A percentile compares a stretch with the other conserved stretches of the same genome.
These are phyloP conservation scores for Fusarium illudens DNA, from an alignment of 2,329 filamentous ascomycete genomes.

Conservation along the genomic window DNA sequence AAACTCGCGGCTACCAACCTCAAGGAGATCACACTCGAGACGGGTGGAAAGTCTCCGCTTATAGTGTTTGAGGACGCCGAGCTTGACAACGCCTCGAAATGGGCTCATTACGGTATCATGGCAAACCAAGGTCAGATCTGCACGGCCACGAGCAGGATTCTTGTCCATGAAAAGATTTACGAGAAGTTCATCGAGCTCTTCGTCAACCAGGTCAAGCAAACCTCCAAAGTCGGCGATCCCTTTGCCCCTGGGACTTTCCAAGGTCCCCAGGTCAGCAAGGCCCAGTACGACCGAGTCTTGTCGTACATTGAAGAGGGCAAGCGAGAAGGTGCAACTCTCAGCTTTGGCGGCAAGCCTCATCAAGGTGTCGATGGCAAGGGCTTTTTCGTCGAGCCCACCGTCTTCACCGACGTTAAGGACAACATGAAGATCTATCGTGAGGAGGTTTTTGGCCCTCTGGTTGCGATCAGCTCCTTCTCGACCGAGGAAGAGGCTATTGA, in stretches of 20 bases:
- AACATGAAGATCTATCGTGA: constrained; percentile 54
- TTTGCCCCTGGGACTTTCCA: constrained; percentile 74
- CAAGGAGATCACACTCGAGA: constrained; percentile 56
- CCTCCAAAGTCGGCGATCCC: constrained; percentile 53
- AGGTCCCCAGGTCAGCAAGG: constrained; percentile 74
- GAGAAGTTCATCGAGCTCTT: neutral
- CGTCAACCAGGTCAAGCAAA: neutral
- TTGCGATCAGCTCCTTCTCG: constrained; percentile 50
- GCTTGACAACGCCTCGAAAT: constrained; percentile 72
- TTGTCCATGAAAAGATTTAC: constrained; percentile 62
- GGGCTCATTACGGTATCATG: constrained; percentile 59
- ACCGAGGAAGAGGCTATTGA: constrained; percentile 46
- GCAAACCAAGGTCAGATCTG: constrained; percentile 71
- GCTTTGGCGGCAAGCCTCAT: neutral
- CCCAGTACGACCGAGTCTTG: constrained; percentile 74
- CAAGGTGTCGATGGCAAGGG: constrained; percentile 17
- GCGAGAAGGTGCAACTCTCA: constrained; percentile 59
- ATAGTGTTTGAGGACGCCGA: constrained; percentile 72
- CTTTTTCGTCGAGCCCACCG: constrained; percentile 54
- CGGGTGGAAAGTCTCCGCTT: neutral
- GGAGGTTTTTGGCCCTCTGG: constrained; percentile 56
- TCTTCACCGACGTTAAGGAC: constrained; percentile 51
- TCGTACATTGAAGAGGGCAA: constrained; percentile 74
- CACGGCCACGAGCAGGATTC: constrained; percentile 69
- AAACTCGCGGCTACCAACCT: constrained; percentile 71